Conservation (phyloP, 306 rosid genomes). For the Quillaja saponaria region DNA sequence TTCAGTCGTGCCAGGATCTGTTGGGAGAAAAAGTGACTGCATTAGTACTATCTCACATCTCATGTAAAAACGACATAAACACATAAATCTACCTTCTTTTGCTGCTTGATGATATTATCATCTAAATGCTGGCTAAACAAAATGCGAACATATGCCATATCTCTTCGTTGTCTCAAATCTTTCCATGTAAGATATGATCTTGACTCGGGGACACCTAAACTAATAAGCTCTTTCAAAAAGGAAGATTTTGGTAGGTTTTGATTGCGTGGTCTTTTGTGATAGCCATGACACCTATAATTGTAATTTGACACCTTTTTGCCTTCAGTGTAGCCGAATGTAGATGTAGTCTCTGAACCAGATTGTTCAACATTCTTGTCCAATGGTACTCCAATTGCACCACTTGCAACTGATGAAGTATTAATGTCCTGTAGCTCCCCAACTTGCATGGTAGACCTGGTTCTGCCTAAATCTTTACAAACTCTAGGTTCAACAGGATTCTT, state of each 20-base stretch:
- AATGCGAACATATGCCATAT: slow-evolving; percentile 64
- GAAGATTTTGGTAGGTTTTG: slow-evolving; percentile 48
- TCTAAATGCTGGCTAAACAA: slow-evolving; percentile 86
- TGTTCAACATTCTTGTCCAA: slow-evolving; percentile 28
- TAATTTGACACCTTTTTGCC: slow-evolving; percentile 32
- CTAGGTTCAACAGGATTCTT: slow-evolving; percentile 22
- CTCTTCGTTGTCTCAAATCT: slow-evolving; percentile 74
- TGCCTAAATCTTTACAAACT: too few relatives aligned
- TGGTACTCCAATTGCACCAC: slow-evolving; percentile 29
- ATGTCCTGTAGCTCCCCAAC: slow-evolving; percentile 14
- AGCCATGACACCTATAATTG: slow-evolving; percentile 21
- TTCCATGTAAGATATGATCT: slow-evolving; percentile 29
- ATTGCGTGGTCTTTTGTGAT: slow-evolving; percentile 36
- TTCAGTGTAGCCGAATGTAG: slow-evolving; percentile 24
- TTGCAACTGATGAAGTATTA: slow-evolving; percentile 33
- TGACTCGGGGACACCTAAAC: slow-evolving; percentile 47
- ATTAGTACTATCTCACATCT: slow-evolving; percentile 28
- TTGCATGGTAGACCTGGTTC: slow-evolving; percentile 26
- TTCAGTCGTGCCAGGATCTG: slow-evolving; percentile 73
- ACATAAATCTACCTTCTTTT: slow-evolving; percentile 66
- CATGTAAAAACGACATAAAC: slow-evolving; percentile 11
- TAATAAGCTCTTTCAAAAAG: slow-evolving; percentile 52
- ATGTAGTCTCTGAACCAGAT: slow-evolving; percentile 28
- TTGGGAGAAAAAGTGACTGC: slow-evolving; percentile 31
- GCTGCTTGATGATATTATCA: slow-evolving; percentile 62